These are phyloP conservation scores for Aristolochia fimbriata DNA, from an alignment of 164 flowering plant genomes.

Conservation along the genomic window DNA sequence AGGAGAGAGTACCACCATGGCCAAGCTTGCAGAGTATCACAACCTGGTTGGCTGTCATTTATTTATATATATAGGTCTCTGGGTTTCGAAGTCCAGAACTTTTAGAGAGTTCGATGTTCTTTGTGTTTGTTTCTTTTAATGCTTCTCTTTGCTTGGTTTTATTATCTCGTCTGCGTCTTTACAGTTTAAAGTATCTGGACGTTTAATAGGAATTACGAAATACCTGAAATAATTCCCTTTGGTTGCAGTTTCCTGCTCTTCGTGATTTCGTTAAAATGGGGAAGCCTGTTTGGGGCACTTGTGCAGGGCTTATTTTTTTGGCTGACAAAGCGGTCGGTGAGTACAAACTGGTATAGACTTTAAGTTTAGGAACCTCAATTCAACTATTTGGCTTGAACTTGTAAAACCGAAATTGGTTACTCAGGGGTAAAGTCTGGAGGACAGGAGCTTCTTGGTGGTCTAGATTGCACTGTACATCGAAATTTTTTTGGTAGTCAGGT, in stretches of 20 bases:
- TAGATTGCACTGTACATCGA: slow-evolving; percentile 85
- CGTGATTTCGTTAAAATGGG: slow-evolving; percentile 85
- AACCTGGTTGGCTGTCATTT: slow-evolving; percentile 47
- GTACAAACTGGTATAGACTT: slow-evolving; percentile 5
- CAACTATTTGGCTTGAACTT: not conserved
- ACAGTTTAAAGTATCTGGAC: not conserved
- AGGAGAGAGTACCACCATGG: slow-evolving; percentile 99
- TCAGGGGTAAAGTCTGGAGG: slow-evolving; percentile 90
- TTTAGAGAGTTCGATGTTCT: not conserved
- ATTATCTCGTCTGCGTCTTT: too few relatives aligned
- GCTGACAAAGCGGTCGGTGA: slow-evolving; percentile 72
- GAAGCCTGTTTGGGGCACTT: slow-evolving; percentile 98
- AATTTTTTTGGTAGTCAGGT: slow-evolving; percentile 98
- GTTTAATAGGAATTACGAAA: too few relatives aligned
- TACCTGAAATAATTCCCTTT: not conserved
- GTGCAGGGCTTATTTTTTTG: slow-evolving; percentile 96
- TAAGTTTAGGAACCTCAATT: not conserved
- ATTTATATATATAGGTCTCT: not conserved
- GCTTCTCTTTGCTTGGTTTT: too few relatives aligned
- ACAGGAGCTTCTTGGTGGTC: slow-evolving; percentile 83
- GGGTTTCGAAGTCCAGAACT: not conserved
- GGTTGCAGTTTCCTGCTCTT: slow-evolving; percentile 74
- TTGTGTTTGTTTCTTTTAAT: not conserved
- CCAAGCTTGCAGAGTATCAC: slow-evolving; percentile 84
- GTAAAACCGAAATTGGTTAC: slow-evolving; percentile 6